Evolutionary conservation across 352 stramenopile species (phyloP).

Genomic region (Globisporangium acanthophoron): DNA sequence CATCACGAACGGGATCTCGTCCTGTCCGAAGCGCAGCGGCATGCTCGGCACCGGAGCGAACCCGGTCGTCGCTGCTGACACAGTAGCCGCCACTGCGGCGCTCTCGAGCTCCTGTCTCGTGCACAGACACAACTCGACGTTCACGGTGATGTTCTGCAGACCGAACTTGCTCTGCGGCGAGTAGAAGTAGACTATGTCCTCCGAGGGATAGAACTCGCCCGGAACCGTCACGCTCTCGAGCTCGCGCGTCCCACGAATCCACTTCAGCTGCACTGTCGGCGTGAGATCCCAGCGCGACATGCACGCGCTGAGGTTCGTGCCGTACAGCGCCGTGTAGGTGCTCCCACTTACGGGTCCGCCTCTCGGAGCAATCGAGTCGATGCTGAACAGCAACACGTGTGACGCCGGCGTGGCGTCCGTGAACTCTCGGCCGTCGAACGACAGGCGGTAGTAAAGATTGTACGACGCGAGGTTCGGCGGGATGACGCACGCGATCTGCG

Average conservation of each 20-base stretch:
- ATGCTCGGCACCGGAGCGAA: background rate
- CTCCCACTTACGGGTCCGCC: conserved; percentile 63
- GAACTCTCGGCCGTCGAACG: conserved; percentile 48
- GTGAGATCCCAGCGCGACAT: conserved; percentile 18
- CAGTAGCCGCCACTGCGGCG: background rate
- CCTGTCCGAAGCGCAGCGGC: conserved; percentile 37
- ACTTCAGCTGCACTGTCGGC: conserved; percentile 43
- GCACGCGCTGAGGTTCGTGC: conserved; percentile 57
- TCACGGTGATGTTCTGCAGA: conserved; percentile 55
- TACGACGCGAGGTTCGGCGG: conserved; percentile 50
- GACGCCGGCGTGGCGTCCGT: conserved; percentile 27
- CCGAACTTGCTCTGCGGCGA: conserved; percentile 73
- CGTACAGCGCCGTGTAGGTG: conserved; percentile 57
- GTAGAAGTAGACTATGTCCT: conserved; percentile 74
- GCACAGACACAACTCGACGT: conserved; percentile 42
- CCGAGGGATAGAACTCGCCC: conserved; percentile 51
- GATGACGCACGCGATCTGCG: conserved; percentile 30
- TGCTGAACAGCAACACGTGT: conserved; percentile 50
- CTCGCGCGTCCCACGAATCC: conserved; percentile 49
- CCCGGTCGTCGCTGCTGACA: background rate
- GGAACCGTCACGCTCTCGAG: conserved; percentile 52
- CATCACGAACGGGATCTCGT: conserved; percentile 67
- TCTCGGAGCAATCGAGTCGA: conserved; percentile 38
- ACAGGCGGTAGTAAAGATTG: conserved; percentile 59
- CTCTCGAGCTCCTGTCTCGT: conserved; percentile 7